These are phyloP conservation scores for Chytriomyces sp. DNA, from an alignment of 192 early-diverging fungal species.

Conservation along the genomic window DNA sequence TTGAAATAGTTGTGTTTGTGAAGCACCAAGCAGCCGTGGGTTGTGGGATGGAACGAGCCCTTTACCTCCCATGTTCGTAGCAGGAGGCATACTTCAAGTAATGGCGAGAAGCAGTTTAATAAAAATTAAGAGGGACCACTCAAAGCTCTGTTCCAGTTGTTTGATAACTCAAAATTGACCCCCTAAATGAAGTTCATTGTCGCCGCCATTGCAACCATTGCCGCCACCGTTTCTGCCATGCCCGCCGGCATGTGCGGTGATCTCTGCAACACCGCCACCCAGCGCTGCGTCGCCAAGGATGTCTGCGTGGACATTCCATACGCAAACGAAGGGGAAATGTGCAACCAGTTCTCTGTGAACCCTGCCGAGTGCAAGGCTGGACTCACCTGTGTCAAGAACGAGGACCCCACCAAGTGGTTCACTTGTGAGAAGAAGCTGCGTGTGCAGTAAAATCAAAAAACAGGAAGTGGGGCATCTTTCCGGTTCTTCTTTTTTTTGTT, in stretches of 20 bases:
- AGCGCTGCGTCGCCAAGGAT: not conserved
- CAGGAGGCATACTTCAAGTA: too few species aligned
- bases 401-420: conserved; percentile 9
- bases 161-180: too few species aligned
- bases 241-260: not conserved
- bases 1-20: conserved; percentile 21
- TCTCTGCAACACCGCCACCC: not conserved
- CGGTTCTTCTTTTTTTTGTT: not conserved
- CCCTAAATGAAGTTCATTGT: not conserved
- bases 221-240: not conserved
- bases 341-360: conserved; percentile 24
- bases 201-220: not conserved
- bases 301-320: not conserved
- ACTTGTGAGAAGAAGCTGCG: not conserved
- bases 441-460: not conserved
- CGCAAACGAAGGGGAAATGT: conserved; percentile 1
- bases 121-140: too few species aligned
- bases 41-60: too few species aligned
- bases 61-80: too few species aligned
- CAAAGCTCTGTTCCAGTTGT: too few species aligned
- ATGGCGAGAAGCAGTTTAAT: too few species aligned
- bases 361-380: conserved; percentile 20
- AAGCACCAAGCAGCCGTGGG: too few species aligned
- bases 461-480: not conserved
- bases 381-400: conserved; percentile 15